Base-by-base conservation (phyloP, 202 grass and related monocot genomes). In the Hordeum pubiflorum region DNA sequence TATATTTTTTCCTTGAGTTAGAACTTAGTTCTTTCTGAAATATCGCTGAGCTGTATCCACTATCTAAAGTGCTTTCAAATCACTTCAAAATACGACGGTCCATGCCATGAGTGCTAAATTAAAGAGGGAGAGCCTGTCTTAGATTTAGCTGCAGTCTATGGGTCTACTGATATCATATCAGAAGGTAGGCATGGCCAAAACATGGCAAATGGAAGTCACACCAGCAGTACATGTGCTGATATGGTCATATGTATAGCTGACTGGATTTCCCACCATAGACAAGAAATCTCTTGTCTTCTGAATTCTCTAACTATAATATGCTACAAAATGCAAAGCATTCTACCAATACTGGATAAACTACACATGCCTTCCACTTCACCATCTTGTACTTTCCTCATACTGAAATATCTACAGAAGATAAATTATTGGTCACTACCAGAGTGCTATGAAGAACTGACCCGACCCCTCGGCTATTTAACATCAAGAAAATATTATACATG, bases 401-500 rank as follows among this genome's bases (percentile, higher is more conserved):
- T 55, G 38, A 56, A 74, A 74, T 86, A 79, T 79, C 12, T 79
- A 83, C 74, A 82, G 15, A 17, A 79, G 10, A 78, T 73, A 58
- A 78, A 81, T 79, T 58, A 68, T 69, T 55, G 32, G 26, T 50
- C 64, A 7, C 69, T 61, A 24, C 50, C 75, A 71, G 39, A 81
- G 70, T 79, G 63, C 56, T 15, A 76, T 12, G 39, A 14, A 33
- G 34, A 61, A 61, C 70, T 57, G 83, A 81, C 31, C 57, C 77
- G 66, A 63, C 36, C 72, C 72, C 72, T 48, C 48, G 73, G 48
- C 48, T 50, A 50, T 78, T 82, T 60, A 50, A n/a, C 23, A 68
- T 40, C 69, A 88, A 44, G 56, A 85, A 81, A 85, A 78, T 89
- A 85, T 85, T 68, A 85, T 81, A 46, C 71, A 81, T 72, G n/a